Conservation (phyloP, 2,329 filamentous ascomycete genomes). For the Chaetomiaceae sp. region DNA sequence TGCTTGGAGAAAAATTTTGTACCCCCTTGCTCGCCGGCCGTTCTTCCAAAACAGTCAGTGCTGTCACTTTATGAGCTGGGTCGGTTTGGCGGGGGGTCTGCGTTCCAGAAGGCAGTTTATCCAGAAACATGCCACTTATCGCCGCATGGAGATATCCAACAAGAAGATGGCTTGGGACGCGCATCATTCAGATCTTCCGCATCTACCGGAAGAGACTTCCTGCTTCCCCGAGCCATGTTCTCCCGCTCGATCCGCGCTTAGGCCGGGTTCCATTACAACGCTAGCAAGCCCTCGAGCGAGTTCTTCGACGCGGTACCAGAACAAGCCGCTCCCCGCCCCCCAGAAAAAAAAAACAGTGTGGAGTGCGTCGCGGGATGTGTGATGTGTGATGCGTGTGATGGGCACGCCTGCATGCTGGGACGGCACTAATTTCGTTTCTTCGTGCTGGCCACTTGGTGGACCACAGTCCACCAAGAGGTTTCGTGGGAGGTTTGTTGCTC, state of each 20-base stretch:
- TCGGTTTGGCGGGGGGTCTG: background rate
- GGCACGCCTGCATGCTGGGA: background rate
- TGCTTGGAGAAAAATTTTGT: slow-evolving; percentile 15
- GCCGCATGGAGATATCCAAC: background rate
- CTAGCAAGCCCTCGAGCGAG: slow-evolving; percentile 8
- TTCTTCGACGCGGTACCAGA: too few relatives aligned
- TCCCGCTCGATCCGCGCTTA: slow-evolving; percentile 35
- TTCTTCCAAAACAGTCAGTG: background rate
- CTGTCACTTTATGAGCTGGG: background rate
- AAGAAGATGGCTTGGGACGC: slow-evolving; percentile 32
- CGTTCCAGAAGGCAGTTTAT: background rate
- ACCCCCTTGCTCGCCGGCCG: slow-evolving; percentile 18
- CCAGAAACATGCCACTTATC: slow-evolving; percentile 21
- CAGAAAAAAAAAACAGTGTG: background rate
- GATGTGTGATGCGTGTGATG: background rate
- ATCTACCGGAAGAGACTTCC: slow-evolving; percentile 33
- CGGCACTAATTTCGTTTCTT: background rate
- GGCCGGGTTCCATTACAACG: slow-evolving; percentile 23
- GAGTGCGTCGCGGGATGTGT: background rate
- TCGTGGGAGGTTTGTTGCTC: background rate
- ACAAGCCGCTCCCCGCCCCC: too few relatives aligned
- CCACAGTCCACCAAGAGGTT: too few relatives aligned
- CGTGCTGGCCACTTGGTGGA: too few relatives aligned
- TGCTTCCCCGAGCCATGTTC: slow-evolving; percentile 39
- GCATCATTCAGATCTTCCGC: slow-evolving; percentile 38